Percentiles rank a stretch among this genome's conserved stretches.
These are phyloP conservation scores for Fusarium sp. DNA, from an alignment of 2,329 filamentous ascomycete species.

Conservation along the genomic window DNA sequence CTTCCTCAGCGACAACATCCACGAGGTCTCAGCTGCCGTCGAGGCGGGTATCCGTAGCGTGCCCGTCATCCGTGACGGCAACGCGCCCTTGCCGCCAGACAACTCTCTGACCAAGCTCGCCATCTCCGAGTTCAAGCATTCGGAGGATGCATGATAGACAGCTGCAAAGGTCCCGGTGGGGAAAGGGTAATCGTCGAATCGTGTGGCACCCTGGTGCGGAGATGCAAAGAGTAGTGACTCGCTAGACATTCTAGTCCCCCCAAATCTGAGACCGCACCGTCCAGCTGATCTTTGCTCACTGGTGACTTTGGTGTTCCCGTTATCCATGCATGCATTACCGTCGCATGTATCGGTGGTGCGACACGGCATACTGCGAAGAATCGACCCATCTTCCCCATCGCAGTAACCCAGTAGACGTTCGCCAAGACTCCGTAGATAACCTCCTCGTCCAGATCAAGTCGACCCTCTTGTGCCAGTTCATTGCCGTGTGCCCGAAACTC, in stretches of 20 bases:
- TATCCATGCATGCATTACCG: constrained; percentile 35
- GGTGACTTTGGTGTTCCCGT: constrained; percentile 34
- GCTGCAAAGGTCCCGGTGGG: constrained; percentile 36
- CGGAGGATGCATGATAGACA: constrained; percentile 39
- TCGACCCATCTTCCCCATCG: constrained; percentile 20
- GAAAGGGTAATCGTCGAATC: constrained; percentile 32
- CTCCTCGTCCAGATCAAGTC: constrained; percentile 12
- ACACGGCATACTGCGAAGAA: constrained; percentile 26
- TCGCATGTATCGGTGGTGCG: constrained; percentile 34
- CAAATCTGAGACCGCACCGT: constrained; percentile 40
- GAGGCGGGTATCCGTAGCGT: constrained; percentile 72
- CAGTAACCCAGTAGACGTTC: constrained; percentile 22
- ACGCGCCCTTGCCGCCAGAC: constrained; percentile 69
- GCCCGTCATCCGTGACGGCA: constrained; percentile 76
- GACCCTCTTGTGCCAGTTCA: constrained; percentile 13
- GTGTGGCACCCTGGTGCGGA: constrained; percentile 40
- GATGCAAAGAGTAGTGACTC: constrained; percentile 37
- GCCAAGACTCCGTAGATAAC: constrained; percentile 24
- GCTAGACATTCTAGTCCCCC: constrained; percentile 42
- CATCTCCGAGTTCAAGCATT: constrained; percentile 50
- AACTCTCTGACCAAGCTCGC: constrained; percentile 53
- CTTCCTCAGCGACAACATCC: constrained; percentile 86
- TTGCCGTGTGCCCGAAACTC: constrained; percentile 16
- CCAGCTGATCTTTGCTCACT: constrained; percentile 38
- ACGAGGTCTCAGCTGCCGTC: constrained; percentile 73